phyloP scores from a whole-genome alignment of 73 alveolate species.

The Diophrys appendiculata region DNA sequence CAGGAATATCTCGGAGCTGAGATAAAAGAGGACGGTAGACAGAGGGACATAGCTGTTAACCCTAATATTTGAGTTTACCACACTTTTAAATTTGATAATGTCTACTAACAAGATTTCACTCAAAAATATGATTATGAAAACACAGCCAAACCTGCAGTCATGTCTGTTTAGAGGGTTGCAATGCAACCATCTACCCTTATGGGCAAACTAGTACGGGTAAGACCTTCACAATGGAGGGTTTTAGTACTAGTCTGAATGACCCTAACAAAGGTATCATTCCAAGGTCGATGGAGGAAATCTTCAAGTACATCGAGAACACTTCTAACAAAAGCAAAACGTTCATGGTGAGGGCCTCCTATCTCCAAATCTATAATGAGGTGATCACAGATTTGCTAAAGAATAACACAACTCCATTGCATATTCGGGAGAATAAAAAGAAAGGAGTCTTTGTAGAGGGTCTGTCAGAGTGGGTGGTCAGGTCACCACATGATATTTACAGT shows the following conservation, averaged over 20 bases:
- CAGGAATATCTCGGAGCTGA: conserved; percentile 86
- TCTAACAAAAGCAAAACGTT: conserved; percentile 81
- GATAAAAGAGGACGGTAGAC: conserved; percentile 68
- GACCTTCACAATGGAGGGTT: conserved; percentile 92
- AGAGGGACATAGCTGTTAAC: conserved; percentile 60
- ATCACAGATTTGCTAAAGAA: conserved; percentile 95
- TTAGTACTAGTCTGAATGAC: conserved; percentile 61
- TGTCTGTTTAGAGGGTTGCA: conserved; percentile 82
- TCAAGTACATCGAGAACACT: conserved; percentile 74
- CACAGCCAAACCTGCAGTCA: conserved; percentile 95
- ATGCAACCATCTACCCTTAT: conserved; percentile 80
- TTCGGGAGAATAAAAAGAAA: conserved; percentile 94
- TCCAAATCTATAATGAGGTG: conserved; percentile 97
- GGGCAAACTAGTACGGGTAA: conserved; percentile 92
- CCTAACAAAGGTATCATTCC: conserved; percentile 91
- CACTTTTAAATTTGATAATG: conserved; percentile 91
- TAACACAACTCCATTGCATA: conserved; percentile 86
- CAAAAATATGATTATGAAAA: conserved; percentile 93
- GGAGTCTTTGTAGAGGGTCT: conserved; percentile 99
- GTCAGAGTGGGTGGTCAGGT: conserved; percentile 98
- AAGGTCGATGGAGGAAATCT: conserved; percentile 95
- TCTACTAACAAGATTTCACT: conserved; percentile 88
- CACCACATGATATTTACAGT: conserved; percentile 92
- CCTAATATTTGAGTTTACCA: conserved; percentile 85
- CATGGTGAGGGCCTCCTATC: conserved; percentile 95